These are phyloP conservation scores for Boletus albobrunnescens DNA, from an alignment of 1,284 basidiomycete species.

Conservation along the genomic window DNA sequence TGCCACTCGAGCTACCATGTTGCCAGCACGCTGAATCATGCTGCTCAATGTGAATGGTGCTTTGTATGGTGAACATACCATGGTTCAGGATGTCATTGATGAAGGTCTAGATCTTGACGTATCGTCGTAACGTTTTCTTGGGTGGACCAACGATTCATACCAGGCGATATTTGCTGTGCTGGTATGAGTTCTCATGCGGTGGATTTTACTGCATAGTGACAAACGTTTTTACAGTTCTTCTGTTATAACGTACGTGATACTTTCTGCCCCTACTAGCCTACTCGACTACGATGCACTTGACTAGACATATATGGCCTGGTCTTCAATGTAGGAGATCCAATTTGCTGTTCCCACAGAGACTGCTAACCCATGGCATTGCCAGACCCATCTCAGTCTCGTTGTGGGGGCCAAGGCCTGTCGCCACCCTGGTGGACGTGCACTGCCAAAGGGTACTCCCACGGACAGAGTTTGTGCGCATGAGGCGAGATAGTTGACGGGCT, in stretches of 20 bases:
- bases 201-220: constrained; percentile 2
- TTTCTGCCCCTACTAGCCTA: background rate
- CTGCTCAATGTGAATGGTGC: constrained; percentile 41
- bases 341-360: background rate
- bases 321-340: constrained; percentile 34
- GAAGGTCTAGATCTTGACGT: constrained; percentile 47
- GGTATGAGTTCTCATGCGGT: constrained; percentile 23
- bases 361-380: constrained; percentile 4
- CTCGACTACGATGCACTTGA: background rate
- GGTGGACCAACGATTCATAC: constrained; percentile 33
- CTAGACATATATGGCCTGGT: constrained; percentile 52
- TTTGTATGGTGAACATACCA: constrained; percentile 24
- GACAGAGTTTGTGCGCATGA: background rate
- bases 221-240: constrained; percentile 24
- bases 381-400: constrained; percentile 40
- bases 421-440: background rate
- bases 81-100: constrained; percentile 52
- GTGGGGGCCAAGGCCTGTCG: too few species aligned
- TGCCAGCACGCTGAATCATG: constrained; percentile 54
- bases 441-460: background rate
- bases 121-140: constrained; percentile 1
- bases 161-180: constrained; percentile 41
- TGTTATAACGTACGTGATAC: constrained; percentile 36
- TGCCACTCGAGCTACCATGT: constrained; percentile 46
- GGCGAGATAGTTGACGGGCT: constrained; percentile 4